These are phyloP conservation scores for Pittosporum tobira DNA, from an alignment of 129 eudicot genomes.

Conservation along the genomic window DNA sequence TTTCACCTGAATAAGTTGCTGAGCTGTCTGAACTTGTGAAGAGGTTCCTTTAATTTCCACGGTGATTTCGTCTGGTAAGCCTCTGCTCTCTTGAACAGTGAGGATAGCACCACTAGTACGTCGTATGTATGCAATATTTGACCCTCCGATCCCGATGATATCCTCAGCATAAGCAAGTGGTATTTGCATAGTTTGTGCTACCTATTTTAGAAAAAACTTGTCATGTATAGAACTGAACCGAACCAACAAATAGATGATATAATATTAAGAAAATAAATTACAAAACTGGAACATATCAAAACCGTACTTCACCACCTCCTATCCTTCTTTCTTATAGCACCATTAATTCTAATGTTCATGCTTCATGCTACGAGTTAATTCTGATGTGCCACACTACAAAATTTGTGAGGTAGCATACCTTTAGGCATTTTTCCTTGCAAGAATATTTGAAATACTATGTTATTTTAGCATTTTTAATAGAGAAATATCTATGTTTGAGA, in stretches of 20 bases:
- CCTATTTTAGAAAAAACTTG: constrained; percentile 25
- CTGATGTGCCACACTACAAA: too few species aligned
- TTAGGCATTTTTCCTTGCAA: too few species aligned
- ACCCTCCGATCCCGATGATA: constrained; percentile 75
- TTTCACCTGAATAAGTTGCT: constrained; percentile 69
- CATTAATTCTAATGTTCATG: too few species aligned
- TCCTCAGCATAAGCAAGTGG: constrained; percentile 71
- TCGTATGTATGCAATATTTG: constrained; percentile 67
- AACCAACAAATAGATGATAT: background rate
- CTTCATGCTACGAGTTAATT: too few species aligned
- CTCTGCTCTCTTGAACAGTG: constrained; percentile 54
- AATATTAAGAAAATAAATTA: background rate
- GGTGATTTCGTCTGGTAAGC: constrained; percentile 69
- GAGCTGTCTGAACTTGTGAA: constrained; percentile 53
- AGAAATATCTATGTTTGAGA: too few species aligned
- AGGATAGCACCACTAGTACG: constrained; percentile 62
- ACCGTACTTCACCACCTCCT: too few species aligned
- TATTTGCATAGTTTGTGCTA: constrained; percentile 82
- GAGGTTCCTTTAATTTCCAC: constrained; percentile 71
- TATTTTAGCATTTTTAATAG: too few species aligned
- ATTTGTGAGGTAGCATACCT: too few species aligned
- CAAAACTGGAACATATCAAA: background rate
- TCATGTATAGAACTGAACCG: background rate
- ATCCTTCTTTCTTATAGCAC: too few species aligned
- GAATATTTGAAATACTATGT: too few species aligned